Percentiles rank a stretch among this genome's conserved stretches.
Evolutionary conservation across 2,329 filamentous ascomycete species (phyloP).

Genomic region (Clarireedia monteithiana): DNA sequence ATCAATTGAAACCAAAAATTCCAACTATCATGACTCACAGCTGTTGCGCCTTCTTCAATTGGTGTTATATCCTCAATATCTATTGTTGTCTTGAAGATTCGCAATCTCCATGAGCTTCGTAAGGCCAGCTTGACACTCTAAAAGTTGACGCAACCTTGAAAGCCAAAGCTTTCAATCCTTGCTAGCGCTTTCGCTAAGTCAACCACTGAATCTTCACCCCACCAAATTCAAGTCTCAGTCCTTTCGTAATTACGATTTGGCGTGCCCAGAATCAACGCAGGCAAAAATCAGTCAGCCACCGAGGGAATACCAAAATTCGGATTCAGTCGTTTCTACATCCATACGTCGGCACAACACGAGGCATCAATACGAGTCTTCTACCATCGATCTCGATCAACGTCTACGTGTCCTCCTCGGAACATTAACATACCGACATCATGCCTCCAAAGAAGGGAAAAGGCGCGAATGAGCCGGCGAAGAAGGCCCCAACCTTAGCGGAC

Average conservation of each 20-base stretch:
- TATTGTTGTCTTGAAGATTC: constrained; percentile 9
- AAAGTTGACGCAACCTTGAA: neutral
- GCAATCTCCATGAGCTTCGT: constrained; percentile 3
- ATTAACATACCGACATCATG: constrained; percentile 45
- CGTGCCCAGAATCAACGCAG: no score
- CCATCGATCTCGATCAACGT: neutral
- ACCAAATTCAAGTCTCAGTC: constrained; percentile 16
- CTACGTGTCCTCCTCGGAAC: neutral
- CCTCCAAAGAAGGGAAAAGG: constrained; percentile 57
- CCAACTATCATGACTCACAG: neutral
- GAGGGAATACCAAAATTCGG: neutral
- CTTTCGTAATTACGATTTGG: neutral
- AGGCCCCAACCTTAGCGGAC: constrained; percentile 63
- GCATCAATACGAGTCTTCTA: neutral
- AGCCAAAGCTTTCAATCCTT: constrained; percentile 6
- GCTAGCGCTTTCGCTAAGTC: constrained; percentile 20
- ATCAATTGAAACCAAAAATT: no score
- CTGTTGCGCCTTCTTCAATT: constrained; percentile 10
- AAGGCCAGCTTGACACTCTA: constrained; percentile 29
- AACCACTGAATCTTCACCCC: constrained; percentile 20
- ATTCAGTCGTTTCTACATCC: constrained; percentile 27
- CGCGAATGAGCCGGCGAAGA: constrained; percentile 42
- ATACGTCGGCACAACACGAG: neutral
- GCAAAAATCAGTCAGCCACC: neutral
- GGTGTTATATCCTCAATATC: neutral